Base-by-base conservation (phyloP, 129 eudicot species). In the Flaveria ramosissima region DNA sequence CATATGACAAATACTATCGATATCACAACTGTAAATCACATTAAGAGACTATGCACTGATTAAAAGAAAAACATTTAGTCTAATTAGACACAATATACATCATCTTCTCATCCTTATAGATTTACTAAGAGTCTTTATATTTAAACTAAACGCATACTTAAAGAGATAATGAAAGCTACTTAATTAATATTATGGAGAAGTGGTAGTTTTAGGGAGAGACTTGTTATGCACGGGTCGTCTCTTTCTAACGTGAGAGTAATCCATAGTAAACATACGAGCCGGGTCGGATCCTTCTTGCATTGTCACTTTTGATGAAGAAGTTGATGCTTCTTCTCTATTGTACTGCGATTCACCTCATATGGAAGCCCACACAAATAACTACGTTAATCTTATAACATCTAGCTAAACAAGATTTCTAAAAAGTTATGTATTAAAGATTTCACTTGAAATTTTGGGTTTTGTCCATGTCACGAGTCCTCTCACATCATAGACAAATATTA, bases 201-300 rank as follows among this genome's bases (percentile, higher is more conserved):
- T 30, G 50, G 9, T 24, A 21, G 48, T 23, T 61, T 47, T 11
- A 26, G 71, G 79, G 30, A 60, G 47, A 46, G 61, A 47, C 79
- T 47, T 75, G 72, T 75, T 63, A 75, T 75, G 51, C 39, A 63
- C 63, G 10, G 79, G 63, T 4, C 63, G 60, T 63, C 72, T 32
- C 64, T 27, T 63, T 20, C 50, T 63, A 20, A 64, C 50, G 50
- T 4, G 10, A 19, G 63, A 3, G 71, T 63, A 75, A 75, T 63
- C 79, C 63, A 7, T 75, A 12, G 63, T 65, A 48, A 75, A 75
- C 62, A 63, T 10, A 48, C 20, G 63, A 32, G 14, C 13, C 20
- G 53, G 27, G 39, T 73, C 68, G 16, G 23, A 19, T 39, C 39
- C 68, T 73, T 73, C 68, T 55, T 73, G 66, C 39, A 17, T 73